Evolutionary conservation across 2,329 filamentous ascomycete species (phyloP).

Genomic region (Fusarium bactridioides): DNA sequence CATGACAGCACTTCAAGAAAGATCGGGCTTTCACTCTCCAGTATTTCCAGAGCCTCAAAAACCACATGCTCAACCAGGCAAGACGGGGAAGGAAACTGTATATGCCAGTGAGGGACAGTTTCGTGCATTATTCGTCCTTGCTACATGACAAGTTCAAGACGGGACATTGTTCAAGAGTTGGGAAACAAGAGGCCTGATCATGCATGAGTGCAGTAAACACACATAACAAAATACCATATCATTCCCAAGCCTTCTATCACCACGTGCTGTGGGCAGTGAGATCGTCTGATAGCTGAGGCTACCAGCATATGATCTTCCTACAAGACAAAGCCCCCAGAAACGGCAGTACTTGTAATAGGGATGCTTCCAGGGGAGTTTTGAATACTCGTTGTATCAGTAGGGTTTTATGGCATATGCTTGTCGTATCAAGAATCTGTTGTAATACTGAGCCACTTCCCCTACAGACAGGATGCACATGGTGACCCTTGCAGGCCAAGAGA

Average conservation of each 20-base stretch:
- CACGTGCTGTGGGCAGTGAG: background rate
- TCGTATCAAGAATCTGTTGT: background rate
- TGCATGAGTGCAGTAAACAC: background rate
- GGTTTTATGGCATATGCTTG: background rate
- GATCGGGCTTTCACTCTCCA: background rate
- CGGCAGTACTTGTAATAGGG: background rate
- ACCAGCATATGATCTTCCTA: background rate
- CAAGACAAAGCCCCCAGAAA: background rate
- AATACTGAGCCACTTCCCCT: background rate
- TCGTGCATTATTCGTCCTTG: background rate
- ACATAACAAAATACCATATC: background rate
- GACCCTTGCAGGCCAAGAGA: slow-evolving; percentile 4
- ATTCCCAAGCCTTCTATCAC: background rate
- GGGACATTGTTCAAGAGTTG: background rate
- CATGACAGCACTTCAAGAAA: background rate
- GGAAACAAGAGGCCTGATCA: background rate
- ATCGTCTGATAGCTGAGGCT: background rate
- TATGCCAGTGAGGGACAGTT: background rate
- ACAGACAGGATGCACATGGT: background rate
- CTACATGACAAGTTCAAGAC: background rate
- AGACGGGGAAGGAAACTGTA: background rate
- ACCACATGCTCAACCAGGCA: background rate
- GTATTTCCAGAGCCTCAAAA: background rate
- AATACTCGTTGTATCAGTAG: background rate
- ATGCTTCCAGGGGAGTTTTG: too few relatives aligned